Evolutionary conservation across 2,329 filamentous ascomycete species (phyloP), one percentile per base, ranked within the genome.

Genomic region (Didymella lethalis): DNA sequence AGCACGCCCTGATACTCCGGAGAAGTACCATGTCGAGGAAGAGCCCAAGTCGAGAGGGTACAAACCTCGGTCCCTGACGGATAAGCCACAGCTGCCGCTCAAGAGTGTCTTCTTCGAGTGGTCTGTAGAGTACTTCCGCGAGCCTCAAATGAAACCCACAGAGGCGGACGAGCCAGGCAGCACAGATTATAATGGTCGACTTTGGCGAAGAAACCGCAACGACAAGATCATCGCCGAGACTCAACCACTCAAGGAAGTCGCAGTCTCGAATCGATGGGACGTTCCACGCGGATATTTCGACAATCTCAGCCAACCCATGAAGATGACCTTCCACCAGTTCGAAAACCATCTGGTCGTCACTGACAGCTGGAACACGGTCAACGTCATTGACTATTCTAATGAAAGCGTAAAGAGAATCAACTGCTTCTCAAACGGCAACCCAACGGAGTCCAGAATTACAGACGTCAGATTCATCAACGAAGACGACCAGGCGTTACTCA

Each of bases 401-500:
- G 63, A 66, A 0, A 68, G 67, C 0, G 68, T 71, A 12, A 93
- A 90, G 89, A 92, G 77, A 86, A 81, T 97, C 64, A 91, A 88
- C 73, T 89, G 90, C 54, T 99, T 99, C 78, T 96, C 91, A 28
- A 98, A 98, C 71, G 93, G 92, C 48, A 99, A 99, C 70, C 95
- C 95, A 0, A 84, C 88, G 31, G 92, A 93, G 2, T 97, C 93
- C 26, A 92, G 89, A 68, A 96, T 99, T 69, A 97, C 93, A 53
- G 93, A 98, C 75, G 88, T 97, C 75, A 91, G 93, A 55, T 97
- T 98, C 77, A 96, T 99, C 81, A 99, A 99, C 68, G 95, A 99
- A 77, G 95, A 99, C 69, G 95, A 99, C 74, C 92, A 96, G 73
- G 95, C 94, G 2, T 87, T 98, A 64, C 80, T 99, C 56, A 92